These are phyloP conservation scores for Candida neerlandica DNA, from an alignment of 1,139 yeast genomes.

Conservation along the genomic window DNA sequence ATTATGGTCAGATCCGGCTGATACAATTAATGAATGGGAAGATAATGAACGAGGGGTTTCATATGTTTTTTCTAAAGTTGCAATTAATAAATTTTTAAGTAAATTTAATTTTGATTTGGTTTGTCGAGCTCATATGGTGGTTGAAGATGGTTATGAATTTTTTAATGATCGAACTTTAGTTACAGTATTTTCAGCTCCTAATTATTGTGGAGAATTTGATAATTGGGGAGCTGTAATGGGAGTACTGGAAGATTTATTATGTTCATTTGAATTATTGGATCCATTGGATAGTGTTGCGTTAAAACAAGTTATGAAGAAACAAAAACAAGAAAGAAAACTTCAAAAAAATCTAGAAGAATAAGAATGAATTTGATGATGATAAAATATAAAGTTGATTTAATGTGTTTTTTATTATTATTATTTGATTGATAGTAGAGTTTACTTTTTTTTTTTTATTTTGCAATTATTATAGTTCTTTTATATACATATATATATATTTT, in stretches of 20 bases:
- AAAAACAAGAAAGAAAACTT: constrained; percentile 71
- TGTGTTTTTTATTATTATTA: neutral
- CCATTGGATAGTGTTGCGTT: constrained; percentile 92
- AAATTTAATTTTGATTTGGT: constrained; percentile 92
- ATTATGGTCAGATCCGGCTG: constrained; percentile 97
- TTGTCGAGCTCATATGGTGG: constrained; percentile 98
- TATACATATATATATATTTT: neutral
- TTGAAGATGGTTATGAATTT: constrained; percentile 90
- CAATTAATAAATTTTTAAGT: constrained; percentile 84
- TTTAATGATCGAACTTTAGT: constrained; percentile 77
- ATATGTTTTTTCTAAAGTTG: constrained; percentile 91
- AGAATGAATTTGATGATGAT: neutral
- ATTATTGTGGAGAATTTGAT: constrained; percentile 93
- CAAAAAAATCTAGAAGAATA: neutral
- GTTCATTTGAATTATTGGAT: constrained; percentile 89
- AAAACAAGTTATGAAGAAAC: constrained; percentile 89
- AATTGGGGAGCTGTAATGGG: constrained; percentile 99
- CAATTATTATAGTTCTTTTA: constrained; percentile 1
- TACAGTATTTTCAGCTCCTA: constrained; percentile 85
- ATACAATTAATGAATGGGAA: constrained; percentile 94
- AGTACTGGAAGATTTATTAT: constrained; percentile 86
- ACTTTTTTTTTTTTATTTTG: neutral
- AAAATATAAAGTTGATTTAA: too few relatives aligned
- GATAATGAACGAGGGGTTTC: constrained; percentile 97
- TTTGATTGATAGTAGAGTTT: neutral